These are phyloP conservation scores for Pleodorina starrii DNA, from an alignment of 139 green algal genomes.

Conservation along the genomic window DNA sequence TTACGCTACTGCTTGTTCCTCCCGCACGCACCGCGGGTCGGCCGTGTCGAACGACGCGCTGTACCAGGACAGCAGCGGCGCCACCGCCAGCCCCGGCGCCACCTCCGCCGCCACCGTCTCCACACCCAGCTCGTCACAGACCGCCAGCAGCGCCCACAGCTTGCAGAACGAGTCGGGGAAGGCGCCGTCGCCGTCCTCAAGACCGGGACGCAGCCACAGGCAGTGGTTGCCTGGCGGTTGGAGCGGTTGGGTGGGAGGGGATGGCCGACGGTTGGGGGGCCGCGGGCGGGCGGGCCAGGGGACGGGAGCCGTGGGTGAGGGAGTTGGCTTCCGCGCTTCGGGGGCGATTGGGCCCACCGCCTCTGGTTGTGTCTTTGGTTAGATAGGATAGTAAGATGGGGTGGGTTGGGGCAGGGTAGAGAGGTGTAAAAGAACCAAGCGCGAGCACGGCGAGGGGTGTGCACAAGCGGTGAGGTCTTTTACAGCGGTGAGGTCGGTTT, in stretches of 20 bases:
- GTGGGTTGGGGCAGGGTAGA: no score
- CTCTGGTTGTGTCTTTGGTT: no score
- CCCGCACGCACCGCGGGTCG: slow-evolving; percentile 55
- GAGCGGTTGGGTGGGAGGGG: no score
- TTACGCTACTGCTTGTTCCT: no score
- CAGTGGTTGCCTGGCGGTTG: slow-evolving; percentile 39
- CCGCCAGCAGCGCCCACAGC: slow-evolving; percentile 50
- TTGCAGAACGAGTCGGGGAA: slow-evolving; percentile 30
- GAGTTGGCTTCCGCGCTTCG: no score
- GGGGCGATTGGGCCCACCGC: no score
- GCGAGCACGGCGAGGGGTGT: no score
- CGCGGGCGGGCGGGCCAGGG: not conserved
- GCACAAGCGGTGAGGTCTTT: no score
- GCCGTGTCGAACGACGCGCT: slow-evolving; percentile 28
- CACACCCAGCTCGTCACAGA: slow-evolving; percentile 46
- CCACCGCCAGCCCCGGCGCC: slow-evolving; percentile 30
- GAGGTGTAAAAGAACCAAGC: no score
- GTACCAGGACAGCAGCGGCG: slow-evolving; percentile 61
- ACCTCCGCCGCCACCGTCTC: slow-evolving; percentile 48
- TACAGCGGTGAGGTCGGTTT: no score
- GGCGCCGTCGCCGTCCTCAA: not conserved
- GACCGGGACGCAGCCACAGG: slow-evolving; percentile 30
- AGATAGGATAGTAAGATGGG: no score
- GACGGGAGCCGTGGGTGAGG: not conserved
- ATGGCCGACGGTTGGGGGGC: no score